phyloP scores from a whole-genome alignment of 78 protist genomes.

The Dictyostelium firmibasis region DNA sequence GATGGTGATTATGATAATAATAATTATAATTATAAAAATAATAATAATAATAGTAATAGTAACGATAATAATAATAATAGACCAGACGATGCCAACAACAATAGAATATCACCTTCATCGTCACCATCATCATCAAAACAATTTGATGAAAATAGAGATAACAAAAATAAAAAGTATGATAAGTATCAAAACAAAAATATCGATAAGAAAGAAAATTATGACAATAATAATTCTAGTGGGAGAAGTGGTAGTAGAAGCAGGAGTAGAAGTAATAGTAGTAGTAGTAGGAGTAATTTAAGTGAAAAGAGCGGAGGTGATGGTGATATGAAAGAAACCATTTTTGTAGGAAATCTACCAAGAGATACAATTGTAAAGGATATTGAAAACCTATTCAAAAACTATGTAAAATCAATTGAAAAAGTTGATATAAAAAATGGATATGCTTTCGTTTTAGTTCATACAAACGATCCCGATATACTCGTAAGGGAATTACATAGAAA shows the following conservation, averaged over 20 bases:
- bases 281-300: not conserved
- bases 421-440: conserved; percentile 49
- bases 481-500: conserved; percentile 9
- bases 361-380: not conserved
- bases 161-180: no score
- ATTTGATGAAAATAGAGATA: not conserved
- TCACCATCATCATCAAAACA: no score
- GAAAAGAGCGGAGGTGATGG: no score
- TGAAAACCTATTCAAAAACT: not conserved
- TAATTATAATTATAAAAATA: no score
- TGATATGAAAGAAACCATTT: not conserved
- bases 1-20: not conserved
- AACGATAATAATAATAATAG: no score
- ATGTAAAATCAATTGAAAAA: not conserved
- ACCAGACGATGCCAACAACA: not conserved
- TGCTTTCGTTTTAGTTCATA: conserved; percentile 23
- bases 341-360: conserved; percentile 57
- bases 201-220: no score
- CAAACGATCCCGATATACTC: not conserved
- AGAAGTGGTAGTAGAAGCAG: not conserved
- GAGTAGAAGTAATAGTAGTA: not conserved
- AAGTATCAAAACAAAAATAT: no score
- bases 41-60: no score
- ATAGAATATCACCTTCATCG: not conserved
- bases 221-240: no score